phyloP scores from a whole-genome alignment of 768 basidiomycete species.

The Termitomyces sp. region DNA sequence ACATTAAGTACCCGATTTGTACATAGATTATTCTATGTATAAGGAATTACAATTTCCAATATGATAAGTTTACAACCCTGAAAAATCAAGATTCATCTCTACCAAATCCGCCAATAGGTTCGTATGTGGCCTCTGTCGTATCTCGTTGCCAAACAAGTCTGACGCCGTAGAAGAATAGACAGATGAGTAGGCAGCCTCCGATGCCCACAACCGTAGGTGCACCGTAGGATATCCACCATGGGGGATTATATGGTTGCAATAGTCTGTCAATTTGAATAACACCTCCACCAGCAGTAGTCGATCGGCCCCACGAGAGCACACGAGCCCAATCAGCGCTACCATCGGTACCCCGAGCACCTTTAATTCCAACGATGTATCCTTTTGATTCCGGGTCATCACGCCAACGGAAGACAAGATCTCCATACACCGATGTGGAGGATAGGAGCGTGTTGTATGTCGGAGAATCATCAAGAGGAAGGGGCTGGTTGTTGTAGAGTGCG shows the following conservation, averaged over 20 bases:
- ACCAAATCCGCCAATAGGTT: conserved; percentile 81
- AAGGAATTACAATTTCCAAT: not conserved
- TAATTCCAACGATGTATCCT: conserved; percentile 66
- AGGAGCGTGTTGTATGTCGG: conserved; percentile 75
- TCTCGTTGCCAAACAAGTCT: conserved; percentile 67
- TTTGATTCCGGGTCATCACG: conserved; percentile 37
- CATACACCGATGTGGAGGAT: conserved; percentile 63
- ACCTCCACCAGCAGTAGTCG: conserved; percentile 69
- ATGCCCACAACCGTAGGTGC: conserved; percentile 58
- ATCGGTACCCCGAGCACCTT: conserved; percentile 64
- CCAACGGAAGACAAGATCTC: conserved; percentile 76
- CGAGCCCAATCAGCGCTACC: conserved; percentile 59
- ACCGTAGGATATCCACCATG: conserved; percentile 80
- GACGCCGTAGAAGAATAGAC: conserved; percentile 70
- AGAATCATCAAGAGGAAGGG: conserved; percentile 65
- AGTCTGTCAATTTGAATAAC: conserved; percentile 85
- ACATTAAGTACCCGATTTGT: not conserved
- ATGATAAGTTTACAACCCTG: not conserved
- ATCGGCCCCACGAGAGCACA: conserved; percentile 71
- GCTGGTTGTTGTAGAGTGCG: conserved; percentile 61
- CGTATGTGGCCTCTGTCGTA: conserved; percentile 82
- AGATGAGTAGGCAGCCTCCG: conserved; percentile 56
- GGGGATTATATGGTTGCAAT: conserved; percentile 79
- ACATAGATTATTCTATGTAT: not conserved
- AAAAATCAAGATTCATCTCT: conserved; percentile 35